Conservation (phyloP, 768 basidiomycete species). For the button mushroom (Agaricus bisporus) region DNA sequence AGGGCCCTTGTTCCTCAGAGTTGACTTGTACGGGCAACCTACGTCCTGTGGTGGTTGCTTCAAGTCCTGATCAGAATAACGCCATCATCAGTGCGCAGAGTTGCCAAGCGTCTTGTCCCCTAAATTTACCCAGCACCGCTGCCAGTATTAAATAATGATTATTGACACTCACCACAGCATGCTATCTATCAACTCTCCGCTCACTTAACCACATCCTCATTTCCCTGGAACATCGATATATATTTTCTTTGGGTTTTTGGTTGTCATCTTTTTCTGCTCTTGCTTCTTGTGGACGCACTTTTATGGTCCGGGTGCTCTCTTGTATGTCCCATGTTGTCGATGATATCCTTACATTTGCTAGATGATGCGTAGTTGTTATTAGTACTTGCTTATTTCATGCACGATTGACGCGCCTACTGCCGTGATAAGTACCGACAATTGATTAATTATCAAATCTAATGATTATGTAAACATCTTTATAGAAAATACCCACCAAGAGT, state of each 20-base stretch:
- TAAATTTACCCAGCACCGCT: not conserved
- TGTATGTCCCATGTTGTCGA: not conserved
- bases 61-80: slow-evolving; percentile 11
- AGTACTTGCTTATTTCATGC: not conserved
- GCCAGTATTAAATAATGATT: not conserved
- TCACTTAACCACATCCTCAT: not conserved
- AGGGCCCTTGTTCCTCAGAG: slow-evolving; percentile 4
- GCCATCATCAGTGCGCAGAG: slow-evolving; percentile 16
- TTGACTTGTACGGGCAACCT: slow-evolving; percentile 27
- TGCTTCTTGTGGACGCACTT: not conserved
- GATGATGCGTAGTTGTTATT: not conserved
- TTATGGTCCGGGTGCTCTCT: not conserved
- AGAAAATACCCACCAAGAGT: too few species aligned
- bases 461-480: too few species aligned
- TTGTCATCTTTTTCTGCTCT: not conserved
- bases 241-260: not conserved
- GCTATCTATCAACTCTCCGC: not conserved
- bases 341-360: not conserved
- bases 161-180: not conserved
- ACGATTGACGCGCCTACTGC: too few species aligned
- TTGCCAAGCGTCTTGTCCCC: slow-evolving; percentile 17
- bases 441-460: too few species aligned
- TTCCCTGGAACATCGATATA: not conserved
- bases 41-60: slow-evolving; percentile 18
- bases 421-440: too few species aligned